phyloP scores from a whole-genome alignment of 345 rosid species.

The Sisymbrium altissimum region DNA sequence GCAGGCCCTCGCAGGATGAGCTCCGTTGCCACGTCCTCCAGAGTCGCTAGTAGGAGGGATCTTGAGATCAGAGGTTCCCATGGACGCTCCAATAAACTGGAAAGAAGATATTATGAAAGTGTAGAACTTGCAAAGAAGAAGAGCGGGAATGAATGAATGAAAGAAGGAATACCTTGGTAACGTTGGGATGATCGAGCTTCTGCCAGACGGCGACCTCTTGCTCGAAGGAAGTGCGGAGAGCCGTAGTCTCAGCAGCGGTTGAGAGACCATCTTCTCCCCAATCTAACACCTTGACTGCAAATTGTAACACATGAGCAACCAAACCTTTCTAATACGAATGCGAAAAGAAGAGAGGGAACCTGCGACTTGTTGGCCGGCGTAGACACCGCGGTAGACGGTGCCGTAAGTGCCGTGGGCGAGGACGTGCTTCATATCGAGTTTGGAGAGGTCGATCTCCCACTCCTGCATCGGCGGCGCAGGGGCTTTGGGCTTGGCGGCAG shows the following conservation, averaged over 20 bases:
- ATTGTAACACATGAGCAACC: neutral
- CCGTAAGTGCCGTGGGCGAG: slow-evolving; percentile 77
- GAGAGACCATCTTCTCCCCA: slow-evolving; percentile 80
- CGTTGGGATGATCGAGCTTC: slow-evolving; percentile 83
- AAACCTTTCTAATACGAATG: neutral
- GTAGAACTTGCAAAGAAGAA: too few relatives aligned
- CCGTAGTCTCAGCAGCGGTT: slow-evolving; percentile 54
- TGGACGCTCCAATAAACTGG: slow-evolving; percentile 82
- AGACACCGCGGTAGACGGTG: slow-evolving; percentile 65
- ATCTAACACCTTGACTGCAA: slow-evolving; percentile 66
- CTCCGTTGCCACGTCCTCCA: slow-evolving; percentile 38
- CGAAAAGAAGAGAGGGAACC: slow-evolving; percentile 33
- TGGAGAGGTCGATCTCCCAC: slow-evolving; percentile 79
- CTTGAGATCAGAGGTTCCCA: slow-evolving; percentile 79
- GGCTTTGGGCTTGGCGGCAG: slow-evolving; percentile 44
- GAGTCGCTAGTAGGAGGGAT: slow-evolving; percentile 43
- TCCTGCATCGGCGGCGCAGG: slow-evolving; percentile 49
- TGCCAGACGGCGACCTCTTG: slow-evolving; percentile 94
- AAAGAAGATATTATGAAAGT: too few relatives aligned
- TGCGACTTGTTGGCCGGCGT: slow-evolving; percentile 75
- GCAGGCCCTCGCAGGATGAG: slow-evolving; percentile 66
- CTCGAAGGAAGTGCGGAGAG: slow-evolving; percentile 63
- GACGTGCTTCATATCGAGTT: slow-evolving; percentile 58
- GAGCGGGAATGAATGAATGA: too few relatives aligned
- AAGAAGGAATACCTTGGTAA: too few relatives aligned